phyloP scores from a whole-genome alignment of 2,329 filamentous ascomycete species.

The Bimuria novae-zelandiae region DNA sequence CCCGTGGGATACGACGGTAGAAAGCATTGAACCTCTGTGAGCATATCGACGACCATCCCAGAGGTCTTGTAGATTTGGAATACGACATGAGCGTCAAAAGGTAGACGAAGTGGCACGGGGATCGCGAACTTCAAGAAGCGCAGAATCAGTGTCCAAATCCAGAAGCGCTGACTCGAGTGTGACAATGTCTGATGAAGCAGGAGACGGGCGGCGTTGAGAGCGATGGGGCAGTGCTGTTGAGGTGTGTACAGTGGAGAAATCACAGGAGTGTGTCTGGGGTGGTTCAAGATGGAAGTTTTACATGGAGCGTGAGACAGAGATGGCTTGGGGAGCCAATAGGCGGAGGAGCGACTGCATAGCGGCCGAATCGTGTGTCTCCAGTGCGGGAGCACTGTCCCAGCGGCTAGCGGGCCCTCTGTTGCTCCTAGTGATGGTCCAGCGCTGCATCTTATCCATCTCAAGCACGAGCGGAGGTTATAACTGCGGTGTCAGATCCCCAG shows the following conservation, averaged over 20 bases:
- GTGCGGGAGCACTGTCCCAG: constrained; percentile 22
- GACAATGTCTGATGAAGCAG: not conserved
- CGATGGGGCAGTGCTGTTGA: not conserved
- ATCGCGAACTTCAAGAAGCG: too few species aligned
- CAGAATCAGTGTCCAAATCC: not conserved
- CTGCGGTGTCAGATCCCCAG: not conserved
- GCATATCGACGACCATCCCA: not conserved
- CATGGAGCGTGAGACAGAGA: constrained; percentile 25
- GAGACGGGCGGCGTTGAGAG: not conserved
- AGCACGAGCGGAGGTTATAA: not conserved
- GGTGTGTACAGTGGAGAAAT: constrained; percentile 23
- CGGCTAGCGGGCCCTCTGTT: constrained; percentile 23
- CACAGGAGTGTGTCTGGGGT: constrained; percentile 24
- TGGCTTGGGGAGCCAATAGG: constrained; percentile 28
- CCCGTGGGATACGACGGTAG: too few species aligned
- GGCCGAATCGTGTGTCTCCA: constrained; percentile 16
- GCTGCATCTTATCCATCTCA: constrained; percentile 8
- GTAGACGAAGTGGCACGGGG: too few species aligned
- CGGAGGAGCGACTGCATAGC: constrained; percentile 6
- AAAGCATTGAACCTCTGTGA: too few species aligned
- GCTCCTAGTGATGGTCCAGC: constrained; percentile 12
- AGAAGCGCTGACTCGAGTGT: constrained; percentile 1
- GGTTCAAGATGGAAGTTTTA: constrained; percentile 19
- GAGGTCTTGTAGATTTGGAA: not conserved
- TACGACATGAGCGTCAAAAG: too few species aligned